Conservation (phyloP, 129 eudicot genomes). For the Pittosporum tobira region DNA sequence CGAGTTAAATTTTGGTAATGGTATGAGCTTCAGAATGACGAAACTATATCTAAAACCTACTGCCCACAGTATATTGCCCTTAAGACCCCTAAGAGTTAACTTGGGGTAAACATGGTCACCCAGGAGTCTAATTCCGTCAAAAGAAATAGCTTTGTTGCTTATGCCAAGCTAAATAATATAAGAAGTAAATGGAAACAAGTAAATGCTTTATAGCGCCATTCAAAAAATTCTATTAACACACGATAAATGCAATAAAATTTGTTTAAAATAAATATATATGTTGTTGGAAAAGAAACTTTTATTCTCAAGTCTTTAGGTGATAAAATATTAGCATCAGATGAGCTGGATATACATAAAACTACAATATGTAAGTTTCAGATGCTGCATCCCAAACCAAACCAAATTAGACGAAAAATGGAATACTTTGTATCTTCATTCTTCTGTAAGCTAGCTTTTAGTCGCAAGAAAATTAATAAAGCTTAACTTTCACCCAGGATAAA, state of each 20-base stretch:
- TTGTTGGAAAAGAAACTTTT: no score
- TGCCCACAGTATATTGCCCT: neutral
- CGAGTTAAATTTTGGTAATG: neutral
- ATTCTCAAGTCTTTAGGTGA: no score
- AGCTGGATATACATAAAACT: no score
- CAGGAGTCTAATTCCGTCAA: no score
- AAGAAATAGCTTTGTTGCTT: no score
- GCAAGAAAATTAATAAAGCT: neutral
- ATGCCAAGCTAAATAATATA: no score
- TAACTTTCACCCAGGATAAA: conserved; percentile 1
- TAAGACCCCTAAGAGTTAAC: no score
- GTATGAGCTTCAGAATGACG: neutral
- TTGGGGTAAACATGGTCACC: no score
- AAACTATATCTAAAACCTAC: neutral
- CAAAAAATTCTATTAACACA: no score
- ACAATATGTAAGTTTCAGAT: neutral
- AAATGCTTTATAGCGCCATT: no score
- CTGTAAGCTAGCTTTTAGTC: neutral
- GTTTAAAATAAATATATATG: neutral
- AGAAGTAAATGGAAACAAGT: no score
- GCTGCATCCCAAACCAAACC: neutral
- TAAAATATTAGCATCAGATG: no score
- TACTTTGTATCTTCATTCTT: neutral
- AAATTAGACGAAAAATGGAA: neutral
- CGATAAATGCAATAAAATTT: neutral